phyloP scores from a whole-genome alignment of 306 rosid genomes.

The Vigna unguiculata region DNA sequence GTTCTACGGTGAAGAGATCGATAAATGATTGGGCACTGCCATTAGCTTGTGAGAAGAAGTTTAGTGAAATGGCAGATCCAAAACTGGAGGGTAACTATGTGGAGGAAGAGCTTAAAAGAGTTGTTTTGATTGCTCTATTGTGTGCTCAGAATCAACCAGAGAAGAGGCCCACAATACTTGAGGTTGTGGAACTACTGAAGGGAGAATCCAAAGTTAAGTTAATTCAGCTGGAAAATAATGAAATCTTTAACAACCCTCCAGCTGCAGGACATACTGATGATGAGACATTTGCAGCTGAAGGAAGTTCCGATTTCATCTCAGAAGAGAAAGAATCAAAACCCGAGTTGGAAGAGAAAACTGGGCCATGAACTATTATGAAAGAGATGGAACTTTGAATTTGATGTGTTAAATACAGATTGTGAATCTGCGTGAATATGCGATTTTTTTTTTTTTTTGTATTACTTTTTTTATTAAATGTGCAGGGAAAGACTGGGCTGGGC shows the following conservation, averaged over 20 bases:
- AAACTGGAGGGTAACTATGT: slow-evolving; percentile 78
- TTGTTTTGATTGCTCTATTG: slow-evolving; percentile 68
- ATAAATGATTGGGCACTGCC: slow-evolving; percentile 95
- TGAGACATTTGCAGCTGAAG: slow-evolving; percentile 61
- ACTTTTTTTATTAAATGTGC: slow-evolving; percentile 10
- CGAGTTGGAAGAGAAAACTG: slow-evolving; percentile 51
- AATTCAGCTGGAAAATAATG: slow-evolving; percentile 66
- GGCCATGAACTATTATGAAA: slow-evolving; percentile 38
- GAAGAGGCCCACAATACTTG: slow-evolving; percentile 81
- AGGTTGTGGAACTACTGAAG: slow-evolving; percentile 80
- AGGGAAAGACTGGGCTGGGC: slow-evolving; percentile 47
- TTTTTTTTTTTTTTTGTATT: not conserved
- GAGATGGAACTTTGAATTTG: slow-evolving; percentile 28
- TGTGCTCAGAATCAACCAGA: slow-evolving; percentile 79
- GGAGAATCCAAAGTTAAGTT: slow-evolving; percentile 80
- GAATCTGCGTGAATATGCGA: slow-evolving; percentile 44
- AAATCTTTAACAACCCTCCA: slow-evolving; percentile 61
- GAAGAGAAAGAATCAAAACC: slow-evolving; percentile 67
- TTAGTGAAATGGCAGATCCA: slow-evolving; percentile 74
- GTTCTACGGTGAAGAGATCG: slow-evolving; percentile 59
- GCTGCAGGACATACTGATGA: slow-evolving; percentile 43
- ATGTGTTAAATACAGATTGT: slow-evolving; percentile 36
- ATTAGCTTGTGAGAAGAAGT: slow-evolving; percentile 70
- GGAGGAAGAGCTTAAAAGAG: slow-evolving; percentile 83
- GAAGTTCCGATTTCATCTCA: slow-evolving; percentile 73